Evolutionary conservation across 768 basidiomycete species (phyloP).

Genomic region (Royoungia palumana): DNA sequence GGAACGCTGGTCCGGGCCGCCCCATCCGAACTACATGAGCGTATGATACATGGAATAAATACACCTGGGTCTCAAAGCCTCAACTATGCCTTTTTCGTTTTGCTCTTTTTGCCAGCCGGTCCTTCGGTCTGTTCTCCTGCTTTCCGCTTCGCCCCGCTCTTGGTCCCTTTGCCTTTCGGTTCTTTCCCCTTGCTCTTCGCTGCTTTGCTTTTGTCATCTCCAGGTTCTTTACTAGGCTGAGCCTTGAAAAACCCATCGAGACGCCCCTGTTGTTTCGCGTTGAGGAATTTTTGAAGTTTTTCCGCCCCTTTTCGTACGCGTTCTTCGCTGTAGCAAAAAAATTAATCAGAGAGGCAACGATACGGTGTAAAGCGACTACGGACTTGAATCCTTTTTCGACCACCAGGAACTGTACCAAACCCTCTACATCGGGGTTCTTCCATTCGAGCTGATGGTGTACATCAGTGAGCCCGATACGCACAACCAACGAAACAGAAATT

Average conservation of each 20-base stretch:
- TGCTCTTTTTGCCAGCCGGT: slow-evolving; percentile 38
- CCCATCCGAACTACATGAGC: background rate
- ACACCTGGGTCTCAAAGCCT: no score
- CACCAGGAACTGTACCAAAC: slow-evolving; percentile 90
- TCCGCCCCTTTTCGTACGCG: slow-evolving; percentile 94
- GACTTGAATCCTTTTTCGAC: slow-evolving; percentile 97
- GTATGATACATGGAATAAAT: no score
- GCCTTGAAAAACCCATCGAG: slow-evolving; percentile 93
- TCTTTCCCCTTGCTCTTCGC: slow-evolving; percentile 37
- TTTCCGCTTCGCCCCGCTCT: slow-evolving; percentile 22
- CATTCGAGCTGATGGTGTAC: slow-evolving; percentile 71
- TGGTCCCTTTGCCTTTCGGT: slow-evolving; percentile 31
- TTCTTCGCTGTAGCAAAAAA: slow-evolving; percentile 67
- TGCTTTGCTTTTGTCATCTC: slow-evolving; percentile 45
- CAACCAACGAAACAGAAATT: slow-evolving; percentile 3
- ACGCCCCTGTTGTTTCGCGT: slow-evolving; percentile 92
- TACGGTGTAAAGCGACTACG: background rate
- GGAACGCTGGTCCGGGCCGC: background rate
- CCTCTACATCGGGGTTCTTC: slow-evolving; percentile 90
- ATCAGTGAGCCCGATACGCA: background rate
- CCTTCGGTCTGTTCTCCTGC: slow-evolving; percentile 34
- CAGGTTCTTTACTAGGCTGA: slow-evolving; percentile 55
- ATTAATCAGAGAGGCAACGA: background rate
- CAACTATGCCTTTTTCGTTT: slow-evolving; percentile 30
- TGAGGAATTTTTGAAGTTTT: slow-evolving; percentile 83